phyloP scores from a whole-genome alignment of 306 rosid genomes.

The Sindora glabra region DNA sequence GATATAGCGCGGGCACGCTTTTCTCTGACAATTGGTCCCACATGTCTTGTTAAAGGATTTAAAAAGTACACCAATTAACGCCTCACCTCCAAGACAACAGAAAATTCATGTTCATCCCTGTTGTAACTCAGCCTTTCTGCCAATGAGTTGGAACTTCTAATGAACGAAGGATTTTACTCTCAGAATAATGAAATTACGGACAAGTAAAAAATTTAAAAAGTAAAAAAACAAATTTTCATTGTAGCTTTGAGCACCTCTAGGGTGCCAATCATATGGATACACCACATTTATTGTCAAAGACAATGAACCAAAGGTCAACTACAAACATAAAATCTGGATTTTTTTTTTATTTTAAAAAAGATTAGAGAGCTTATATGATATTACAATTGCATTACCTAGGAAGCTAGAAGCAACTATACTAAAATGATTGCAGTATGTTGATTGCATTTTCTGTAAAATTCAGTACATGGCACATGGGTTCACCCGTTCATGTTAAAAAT shows the following conservation, averaged over 20 bases:
- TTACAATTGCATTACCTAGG: not conserved
- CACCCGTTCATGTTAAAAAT: too few species aligned
- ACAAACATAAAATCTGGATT: not conserved
- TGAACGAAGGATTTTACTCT: not conserved
- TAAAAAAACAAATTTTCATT: not conserved
- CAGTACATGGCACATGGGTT: not conserved
- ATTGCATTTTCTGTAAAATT: too few species aligned
- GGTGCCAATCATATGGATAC: too few species aligned
- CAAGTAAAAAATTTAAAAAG: not conserved
- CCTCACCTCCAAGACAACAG: not conserved
- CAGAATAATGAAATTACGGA: not conserved
- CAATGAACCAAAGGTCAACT: too few species aligned
- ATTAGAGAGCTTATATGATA: not conserved
- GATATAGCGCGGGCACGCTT: too few species aligned
- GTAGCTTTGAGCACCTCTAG: not conserved
- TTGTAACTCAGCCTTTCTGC: not conserved
- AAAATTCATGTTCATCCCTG: not conserved
- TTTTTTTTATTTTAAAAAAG: too few species aligned
- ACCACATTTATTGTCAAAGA: too few species aligned
- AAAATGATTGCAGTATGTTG: not conserved
- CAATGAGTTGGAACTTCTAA: not conserved
- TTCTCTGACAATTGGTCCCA: too few species aligned
- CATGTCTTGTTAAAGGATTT: too few species aligned
- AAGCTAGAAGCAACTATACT: not conserved
- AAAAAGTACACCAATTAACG: not conserved